Base-by-base conservation (phyloP, 441 rosid genomes). In the Gossypium lobatum region DNA sequence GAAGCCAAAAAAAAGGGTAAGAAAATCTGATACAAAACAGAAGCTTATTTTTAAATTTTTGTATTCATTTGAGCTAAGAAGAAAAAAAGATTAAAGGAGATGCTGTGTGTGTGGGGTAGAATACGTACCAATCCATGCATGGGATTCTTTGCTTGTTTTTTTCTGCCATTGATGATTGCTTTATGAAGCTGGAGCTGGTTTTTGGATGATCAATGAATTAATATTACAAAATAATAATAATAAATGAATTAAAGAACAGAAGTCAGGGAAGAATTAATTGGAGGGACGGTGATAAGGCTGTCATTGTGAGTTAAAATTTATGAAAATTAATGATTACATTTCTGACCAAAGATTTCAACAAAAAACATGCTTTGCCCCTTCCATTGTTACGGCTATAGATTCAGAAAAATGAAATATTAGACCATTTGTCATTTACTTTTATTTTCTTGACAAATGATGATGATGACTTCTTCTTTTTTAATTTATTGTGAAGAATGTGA, bases 1-100 rank as follows among this genome's bases (percentile, higher is more conserved):
- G 88, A 73, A 70, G 82, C 71, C 84, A 77, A 58, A 61, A 46
- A 62, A 64, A 85, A 55, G 28, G 20, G 16, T 31, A 31, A 28
- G 46, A 20, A 54, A 65, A 53, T 1, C 28, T n/a, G 69, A 10
- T 64, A 37, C 28, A 18, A 17, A 39, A 39, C 53, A 8, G 2
- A 64, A 39, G 53, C 7, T 31, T 31, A 31, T 4, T 31, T 31
- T 31, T 31, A 31, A 31, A 31, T 5, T 31, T 31, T 48, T 48
- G 53, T 11, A 42, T 62, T 62, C 23, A 31, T 62, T 7, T 62
- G 1, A 8, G 67, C 48, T 3, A 17, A 63, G 68, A 16, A 63
- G 25, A 0, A 31, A 31, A 31, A 31, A 1, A 64, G 8, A 17
- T 6, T 53, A 53, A 31, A 54, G n/a, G 53, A 39, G 28, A 1